Percentiles rank a stretch among this genome's conserved stretches.
These are phyloP conservation scores for Gaillardinia entomophila DNA, from an alignment of 805 yeast species.

Conservation along the genomic window DNA sequence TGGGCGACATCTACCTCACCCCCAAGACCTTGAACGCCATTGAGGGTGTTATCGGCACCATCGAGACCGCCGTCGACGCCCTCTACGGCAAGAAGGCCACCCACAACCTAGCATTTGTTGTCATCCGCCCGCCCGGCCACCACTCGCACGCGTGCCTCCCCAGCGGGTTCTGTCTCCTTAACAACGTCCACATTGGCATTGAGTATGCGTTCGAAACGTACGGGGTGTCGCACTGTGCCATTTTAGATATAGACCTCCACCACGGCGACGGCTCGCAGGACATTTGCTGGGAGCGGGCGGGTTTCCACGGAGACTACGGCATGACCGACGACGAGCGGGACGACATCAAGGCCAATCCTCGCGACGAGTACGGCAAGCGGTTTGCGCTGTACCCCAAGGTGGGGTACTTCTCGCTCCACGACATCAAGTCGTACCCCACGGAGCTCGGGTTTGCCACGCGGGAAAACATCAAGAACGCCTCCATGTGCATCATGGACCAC, in stretches of 20 bases:
- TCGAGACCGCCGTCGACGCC: slow-evolving; percentile 64
- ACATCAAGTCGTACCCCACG: slow-evolving; percentile 81
- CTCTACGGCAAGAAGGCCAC: slow-evolving; percentile 19
- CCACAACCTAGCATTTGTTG: slow-evolving; percentile 52
- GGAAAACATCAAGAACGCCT: slow-evolving; percentile 66
- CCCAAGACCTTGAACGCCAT: slow-evolving; percentile 63
- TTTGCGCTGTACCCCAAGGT: slow-evolving; percentile 50
- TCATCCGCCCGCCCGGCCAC: slow-evolving; percentile 81
- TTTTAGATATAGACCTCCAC: slow-evolving; percentile 77
- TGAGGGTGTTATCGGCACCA: slow-evolving; percentile 71
- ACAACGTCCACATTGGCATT: slow-evolving; percentile 75
- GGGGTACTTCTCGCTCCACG: slow-evolving; percentile 81
- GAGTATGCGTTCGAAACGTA: slow-evolving; percentile 65
- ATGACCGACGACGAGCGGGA: slow-evolving; percentile 34
- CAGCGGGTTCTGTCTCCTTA: slow-evolving; percentile 76
- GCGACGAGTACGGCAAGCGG: slow-evolving; percentile 45
- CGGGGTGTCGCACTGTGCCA: slow-evolving; percentile 73
- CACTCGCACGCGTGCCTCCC: slow-evolving; percentile 83
- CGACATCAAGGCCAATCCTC: slow-evolving; percentile 22
- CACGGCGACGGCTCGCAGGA: slow-evolving; percentile 91
- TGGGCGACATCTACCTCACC: slow-evolving; percentile 74
- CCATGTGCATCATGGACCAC: slow-evolving; percentile 73
- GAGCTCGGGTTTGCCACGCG: slow-evolving; percentile 72
- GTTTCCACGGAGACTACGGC: slow-evolving; percentile 45
- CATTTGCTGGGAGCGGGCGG: slow-evolving; percentile 76